Percentiles rank a stretch among this genome's conserved stretches.
These are phyloP conservation scores for Sphaerobolus stellatus DNA, from an alignment of 1,284 basidiomycete genomes.

Conservation along the genomic window DNA sequence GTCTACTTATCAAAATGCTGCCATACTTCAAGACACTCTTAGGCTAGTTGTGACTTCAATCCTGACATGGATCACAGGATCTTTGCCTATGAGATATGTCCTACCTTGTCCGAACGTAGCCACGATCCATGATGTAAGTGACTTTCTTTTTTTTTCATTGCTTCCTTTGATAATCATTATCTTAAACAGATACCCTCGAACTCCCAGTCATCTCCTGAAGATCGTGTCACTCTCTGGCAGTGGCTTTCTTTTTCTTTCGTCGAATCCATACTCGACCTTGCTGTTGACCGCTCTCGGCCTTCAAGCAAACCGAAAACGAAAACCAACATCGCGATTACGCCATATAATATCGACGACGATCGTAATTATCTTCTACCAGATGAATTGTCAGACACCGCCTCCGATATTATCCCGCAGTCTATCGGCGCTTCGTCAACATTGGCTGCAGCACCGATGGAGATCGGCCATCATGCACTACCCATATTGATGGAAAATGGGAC, in stretches of 20 bases:
- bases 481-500: background rate
- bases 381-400: background rate
- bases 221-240: conserved; percentile 71
- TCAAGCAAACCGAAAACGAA: background rate
- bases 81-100: conserved; percentile 47
- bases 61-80: conserved; percentile 53
- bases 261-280: conserved; percentile 63
- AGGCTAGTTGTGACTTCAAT: conserved; percentile 35
- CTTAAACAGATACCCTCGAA: conserved; percentile 47
- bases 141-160: conserved; percentile 1
- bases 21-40: conserved; percentile 25
- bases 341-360: background rate
- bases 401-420: background rate
- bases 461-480: conserved; percentile 7
- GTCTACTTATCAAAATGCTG: conserved; percentile 8
- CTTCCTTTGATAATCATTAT: conserved; percentile 9
- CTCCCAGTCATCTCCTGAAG: conserved; percentile 61
- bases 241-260: conserved; percentile 81
- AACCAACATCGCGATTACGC: background rate
- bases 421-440: conserved; percentile 2
- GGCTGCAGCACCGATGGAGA: background rate
- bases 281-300: conserved; percentile 7
- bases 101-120: conserved; percentile 51
- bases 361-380: background rate
- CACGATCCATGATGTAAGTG: conserved; percentile 44